Evolutionary conservation across 345 rosid species (phyloP).

Genomic region (Anacardium occidentale): DNA sequence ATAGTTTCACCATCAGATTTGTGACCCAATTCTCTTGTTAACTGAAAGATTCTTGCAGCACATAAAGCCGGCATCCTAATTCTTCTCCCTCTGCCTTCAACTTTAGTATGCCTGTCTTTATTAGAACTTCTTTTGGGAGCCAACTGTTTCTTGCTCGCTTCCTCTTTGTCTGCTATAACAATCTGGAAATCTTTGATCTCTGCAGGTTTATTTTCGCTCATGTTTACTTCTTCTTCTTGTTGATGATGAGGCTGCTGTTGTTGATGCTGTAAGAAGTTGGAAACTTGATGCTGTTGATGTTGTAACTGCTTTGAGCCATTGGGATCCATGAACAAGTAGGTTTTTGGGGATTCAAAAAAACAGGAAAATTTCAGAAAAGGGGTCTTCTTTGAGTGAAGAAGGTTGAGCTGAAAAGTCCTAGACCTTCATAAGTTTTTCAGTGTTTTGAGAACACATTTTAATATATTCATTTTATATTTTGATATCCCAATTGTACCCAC

Average conservation of each 20-base stretch:
- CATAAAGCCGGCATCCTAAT: conserved; percentile 99
- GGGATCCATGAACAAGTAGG: conserved; percentile 57
- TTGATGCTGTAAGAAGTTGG: conserved; percentile 52
- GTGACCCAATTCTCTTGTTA: conserved; percentile 95
- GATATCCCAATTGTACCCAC: conserved; percentile 20
- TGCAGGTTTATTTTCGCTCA: conserved; percentile 49
- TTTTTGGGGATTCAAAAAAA: conserved; percentile 27
- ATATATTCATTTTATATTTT: conserved; percentile 18
- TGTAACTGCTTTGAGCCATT: conserved; percentile 50
- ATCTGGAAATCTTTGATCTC: conserved; percentile 80
- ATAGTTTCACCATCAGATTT: conserved; percentile 98
- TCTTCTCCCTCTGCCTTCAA: conserved; percentile 91
- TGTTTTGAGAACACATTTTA: conserved; percentile 42
- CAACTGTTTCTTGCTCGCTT: conserved; percentile 48
- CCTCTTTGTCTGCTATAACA: conserved; percentile 64
- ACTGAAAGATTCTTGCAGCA: conserved; percentile 93
- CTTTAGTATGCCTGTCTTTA: conserved; percentile 94
- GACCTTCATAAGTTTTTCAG: conserved; percentile 53
- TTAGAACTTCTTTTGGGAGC: conserved; percentile 90
- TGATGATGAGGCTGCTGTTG: conserved; percentile 22
- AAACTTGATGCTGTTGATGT: conserved; percentile 39
- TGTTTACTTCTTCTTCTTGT: conserved; percentile 28
- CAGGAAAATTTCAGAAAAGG: conserved; percentile 10
- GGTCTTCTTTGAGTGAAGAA: conserved; percentile 43
- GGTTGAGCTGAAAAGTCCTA: conserved; percentile 52